Evolutionary conservation across 495 filamentous ascomycete genomes (phyloP), one percentile per base, ranked within the genome.

Genomic region (Penicillium pulvis): DNA sequence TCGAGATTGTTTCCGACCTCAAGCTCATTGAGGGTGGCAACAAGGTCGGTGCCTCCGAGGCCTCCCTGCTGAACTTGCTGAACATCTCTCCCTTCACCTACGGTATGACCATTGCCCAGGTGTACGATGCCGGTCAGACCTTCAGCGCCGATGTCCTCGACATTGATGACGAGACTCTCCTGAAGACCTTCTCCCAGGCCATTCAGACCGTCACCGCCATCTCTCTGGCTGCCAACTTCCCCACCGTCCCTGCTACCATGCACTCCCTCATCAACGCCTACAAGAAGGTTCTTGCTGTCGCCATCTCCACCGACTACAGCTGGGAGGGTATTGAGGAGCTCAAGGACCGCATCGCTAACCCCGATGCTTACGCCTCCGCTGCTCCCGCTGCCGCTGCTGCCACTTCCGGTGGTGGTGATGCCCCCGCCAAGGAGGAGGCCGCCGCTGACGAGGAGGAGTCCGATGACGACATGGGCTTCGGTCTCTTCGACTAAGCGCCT

Each of bases 31-130:
- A 96, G 82, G 87, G 90, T 60, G 88, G 88, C 56, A 81, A 41
- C 82, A 97, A 97, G 83, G 94, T 99, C 83, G 94, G 95, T 75
- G 89, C 94, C 72, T 99, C 94, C 74, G 94, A 99, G 84, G 93
- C 94, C 66, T 93, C 93, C 67, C 85, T 99, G 59, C 87, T 99
- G 61, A 99, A 98, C 90, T 89, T 99, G 92, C 81, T 99, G 71
- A 98, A 97, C 87, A 99, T 99, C 83, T 97, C 93, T 62, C 94
- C 95, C 78, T 98, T 98, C 88, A 99, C 95, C 72, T 99, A 99
- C 80, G 94, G 94, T 81, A 95, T 99, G 91, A 87, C 87, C 75
- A 89, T 99, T 67, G 26, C 83, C 42, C 95, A 98, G 83, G 88
- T 99, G 71, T 99, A 99, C 84, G 91, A 98, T 78, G 78, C 91